These are phyloP conservation scores for Lepidium campestre DNA, from an alignment of 441 rosid species.

Conservation along the genomic window DNA sequence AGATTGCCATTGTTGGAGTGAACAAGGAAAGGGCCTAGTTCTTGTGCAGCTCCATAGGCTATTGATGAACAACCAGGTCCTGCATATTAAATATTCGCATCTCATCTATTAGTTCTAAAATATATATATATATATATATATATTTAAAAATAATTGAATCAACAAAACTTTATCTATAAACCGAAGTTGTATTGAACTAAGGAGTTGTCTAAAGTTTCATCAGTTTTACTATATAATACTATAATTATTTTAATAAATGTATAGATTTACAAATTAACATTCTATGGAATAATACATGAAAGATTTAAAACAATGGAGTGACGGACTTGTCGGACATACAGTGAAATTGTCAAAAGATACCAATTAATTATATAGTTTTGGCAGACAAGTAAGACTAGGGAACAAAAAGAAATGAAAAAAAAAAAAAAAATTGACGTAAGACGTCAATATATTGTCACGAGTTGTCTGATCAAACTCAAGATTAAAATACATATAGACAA, in stretches of 20 bases:
- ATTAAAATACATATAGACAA: too few relatives aligned
- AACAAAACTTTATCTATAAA: too few relatives aligned
- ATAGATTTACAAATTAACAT: too few relatives aligned
- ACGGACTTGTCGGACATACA: not conserved
- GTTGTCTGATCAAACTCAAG: not conserved
- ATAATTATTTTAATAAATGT: too few relatives aligned
- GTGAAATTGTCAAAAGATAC: not conserved
- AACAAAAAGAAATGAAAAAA: not conserved
- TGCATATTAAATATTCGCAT: constrained; percentile 2
- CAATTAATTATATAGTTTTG: not conserved
- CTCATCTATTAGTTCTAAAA: not conserved
- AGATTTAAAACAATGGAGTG: not conserved
- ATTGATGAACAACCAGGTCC: constrained; percentile 66
- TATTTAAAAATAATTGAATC: too few relatives aligned
- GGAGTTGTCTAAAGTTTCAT: too few relatives aligned
- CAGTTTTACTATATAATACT: too few relatives aligned
- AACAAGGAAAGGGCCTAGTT: constrained; percentile 54
- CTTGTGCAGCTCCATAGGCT: constrained; percentile 60
- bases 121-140: too few relatives aligned
- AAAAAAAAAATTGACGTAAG: not conserved
- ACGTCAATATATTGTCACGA: not conserved
- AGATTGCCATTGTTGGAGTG: constrained; percentile 29
- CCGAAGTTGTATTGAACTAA: too few relatives aligned
- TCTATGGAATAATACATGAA: not conserved
- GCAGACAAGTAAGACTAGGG: too few relatives aligned